Percentiles rank a stretch among this genome's conserved stretches.
These are phyloP conservation scores for Phytophthora meadii DNA, from an alignment of 352 stramenopile species.

Conservation along the genomic window DNA sequence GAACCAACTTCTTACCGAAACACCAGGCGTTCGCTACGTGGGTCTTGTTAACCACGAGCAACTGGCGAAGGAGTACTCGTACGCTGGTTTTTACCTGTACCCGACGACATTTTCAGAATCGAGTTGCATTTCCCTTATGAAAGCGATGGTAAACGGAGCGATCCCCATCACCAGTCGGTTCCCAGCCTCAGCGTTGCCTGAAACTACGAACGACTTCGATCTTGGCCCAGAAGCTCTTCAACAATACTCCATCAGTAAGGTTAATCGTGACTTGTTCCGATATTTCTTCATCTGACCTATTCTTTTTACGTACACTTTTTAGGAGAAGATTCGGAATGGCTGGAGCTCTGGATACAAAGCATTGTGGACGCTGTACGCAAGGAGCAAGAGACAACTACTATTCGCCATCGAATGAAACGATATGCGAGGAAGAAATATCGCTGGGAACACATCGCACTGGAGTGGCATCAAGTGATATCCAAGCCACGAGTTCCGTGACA, in stretches of 20 bases:
- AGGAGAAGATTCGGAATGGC: conserved; percentile 51
- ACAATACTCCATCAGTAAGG: conserved; percentile 26
- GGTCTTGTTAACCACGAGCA: conserved; percentile 85
- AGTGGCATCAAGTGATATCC: conserved; percentile 64
- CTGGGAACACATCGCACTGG: conserved; percentile 58
- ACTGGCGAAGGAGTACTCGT: conserved; percentile 70
- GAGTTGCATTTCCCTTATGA: conserved; percentile 94
- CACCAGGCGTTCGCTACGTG: conserved; percentile 68
- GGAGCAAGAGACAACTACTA: conserved; percentile 24
- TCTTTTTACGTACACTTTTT: background rate
- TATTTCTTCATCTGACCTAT: background rate
- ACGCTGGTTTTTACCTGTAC: conserved; percentile 91
- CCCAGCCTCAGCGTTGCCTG: conserved; percentile 61
- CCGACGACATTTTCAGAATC: conserved; percentile 91
- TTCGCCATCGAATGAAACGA: conserved; percentile 64
- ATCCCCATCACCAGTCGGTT: conserved; percentile 91
- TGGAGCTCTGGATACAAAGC: conserved; percentile 56
- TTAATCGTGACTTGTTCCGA: background rate
- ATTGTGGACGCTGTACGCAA: conserved; percentile 50
- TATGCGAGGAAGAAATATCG: conserved; percentile 61
- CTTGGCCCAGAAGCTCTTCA: conserved; percentile 63
- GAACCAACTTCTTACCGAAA: conserved; percentile 36
- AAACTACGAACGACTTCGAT: conserved; percentile 76
- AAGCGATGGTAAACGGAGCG: conserved; percentile 89
- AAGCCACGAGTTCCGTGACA: conserved; percentile 23